Evolutionary conservation across 495 filamentous ascomycete species (phyloP).

Genomic region (Mytilinidion resinicola): DNA sequence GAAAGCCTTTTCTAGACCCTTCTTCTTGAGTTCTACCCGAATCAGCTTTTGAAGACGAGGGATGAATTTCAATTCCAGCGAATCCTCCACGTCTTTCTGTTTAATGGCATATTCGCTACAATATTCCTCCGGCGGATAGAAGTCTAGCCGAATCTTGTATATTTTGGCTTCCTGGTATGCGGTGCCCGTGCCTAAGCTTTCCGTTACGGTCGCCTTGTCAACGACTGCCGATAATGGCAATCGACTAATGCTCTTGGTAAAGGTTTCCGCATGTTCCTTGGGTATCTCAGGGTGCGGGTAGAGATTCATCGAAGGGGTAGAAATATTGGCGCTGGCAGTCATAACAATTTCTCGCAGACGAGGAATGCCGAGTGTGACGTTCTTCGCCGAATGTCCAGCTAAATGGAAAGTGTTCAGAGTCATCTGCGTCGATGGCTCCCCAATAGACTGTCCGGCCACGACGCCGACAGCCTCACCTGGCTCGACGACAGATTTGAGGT

Average conservation of each 20-base stretch:
- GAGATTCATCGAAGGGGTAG: conserved; percentile 89
- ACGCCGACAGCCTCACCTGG: conserved; percentile 98
- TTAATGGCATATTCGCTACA: conserved; percentile 74
- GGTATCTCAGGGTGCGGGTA: conserved; percentile 67
- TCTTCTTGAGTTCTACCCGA: conserved; percentile 73
- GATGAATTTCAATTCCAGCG: conserved; percentile 76
- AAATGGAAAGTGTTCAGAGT: conserved; percentile 99
- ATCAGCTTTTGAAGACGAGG: conserved; percentile 60
- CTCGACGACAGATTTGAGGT: conserved; percentile 87
- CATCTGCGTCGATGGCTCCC: conserved; percentile 98
- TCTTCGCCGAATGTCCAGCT: conserved; percentile 95
- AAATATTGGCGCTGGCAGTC: conserved; percentile 83
- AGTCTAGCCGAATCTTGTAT: conserved; percentile 71
- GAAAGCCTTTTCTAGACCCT: conserved; percentile 56
- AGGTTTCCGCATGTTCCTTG: conserved; percentile 62
- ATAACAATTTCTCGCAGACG: conserved; percentile 96
- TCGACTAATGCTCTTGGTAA: conserved; percentile 88
- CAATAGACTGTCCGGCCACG: conserved; percentile 91
- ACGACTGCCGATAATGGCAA: conserved; percentile 81
- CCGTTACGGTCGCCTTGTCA: conserved; percentile 72
- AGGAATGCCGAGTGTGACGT: conserved; percentile 97
- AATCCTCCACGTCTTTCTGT: conserved; percentile 63
- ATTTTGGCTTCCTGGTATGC: conserved; percentile 67
- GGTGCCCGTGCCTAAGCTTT: conserved; percentile 62
- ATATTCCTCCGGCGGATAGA: conserved; percentile 84